These are phyloP conservation scores for Austroboletus eburneus DNA, from an alignment of 768 basidiomycete species.

Conservation along the genomic window DNA sequence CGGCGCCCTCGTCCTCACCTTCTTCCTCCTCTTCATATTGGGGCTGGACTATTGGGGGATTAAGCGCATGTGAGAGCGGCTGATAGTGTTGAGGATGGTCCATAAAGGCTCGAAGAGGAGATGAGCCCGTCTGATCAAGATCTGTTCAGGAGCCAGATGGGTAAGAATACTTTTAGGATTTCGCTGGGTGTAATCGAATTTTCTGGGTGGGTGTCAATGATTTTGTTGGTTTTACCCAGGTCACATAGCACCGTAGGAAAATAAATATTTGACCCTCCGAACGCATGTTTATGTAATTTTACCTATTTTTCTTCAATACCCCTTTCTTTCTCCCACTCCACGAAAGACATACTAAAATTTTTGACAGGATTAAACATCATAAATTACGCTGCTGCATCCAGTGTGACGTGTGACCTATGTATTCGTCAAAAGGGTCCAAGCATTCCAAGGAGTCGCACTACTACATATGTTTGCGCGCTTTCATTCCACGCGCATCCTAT, in stretches of 20 bases:
- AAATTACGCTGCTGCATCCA: too few relatives aligned
- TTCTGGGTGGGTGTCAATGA: constrained; percentile 24
- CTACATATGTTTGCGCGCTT: not conserved
- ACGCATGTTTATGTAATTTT: constrained; percentile 18
- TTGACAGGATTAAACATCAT: too few relatives aligned
- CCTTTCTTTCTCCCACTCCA: too few relatives aligned
- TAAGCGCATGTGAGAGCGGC: constrained; percentile 73
- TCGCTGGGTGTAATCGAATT: constrained; percentile 31
- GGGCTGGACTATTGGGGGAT: constrained; percentile 43
- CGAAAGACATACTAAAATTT: too few relatives aligned
- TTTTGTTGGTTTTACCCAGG: constrained; percentile 26
- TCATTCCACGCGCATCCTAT: not conserved
- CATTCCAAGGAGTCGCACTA: not conserved
- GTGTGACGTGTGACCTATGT: not conserved
- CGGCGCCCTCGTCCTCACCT: constrained; percentile 72
- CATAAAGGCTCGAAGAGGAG: constrained; percentile 25
- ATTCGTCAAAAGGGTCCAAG: too few relatives aligned
- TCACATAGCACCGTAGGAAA: constrained; percentile 25
- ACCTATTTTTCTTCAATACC: too few relatives aligned
- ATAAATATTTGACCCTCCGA: constrained; percentile 21
- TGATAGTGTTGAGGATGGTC: constrained; percentile 80
- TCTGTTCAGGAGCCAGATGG: constrained; percentile 22
- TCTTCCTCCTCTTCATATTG: constrained; percentile 55
- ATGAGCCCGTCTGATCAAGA: constrained; percentile 13
- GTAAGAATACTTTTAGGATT: constrained; percentile 22